Percentiles rank a stretch among this genome's conserved stretches.
phyloP scores from a whole-genome alignment of 306 rosid species.

The Hippophae rhamnoides region DNA sequence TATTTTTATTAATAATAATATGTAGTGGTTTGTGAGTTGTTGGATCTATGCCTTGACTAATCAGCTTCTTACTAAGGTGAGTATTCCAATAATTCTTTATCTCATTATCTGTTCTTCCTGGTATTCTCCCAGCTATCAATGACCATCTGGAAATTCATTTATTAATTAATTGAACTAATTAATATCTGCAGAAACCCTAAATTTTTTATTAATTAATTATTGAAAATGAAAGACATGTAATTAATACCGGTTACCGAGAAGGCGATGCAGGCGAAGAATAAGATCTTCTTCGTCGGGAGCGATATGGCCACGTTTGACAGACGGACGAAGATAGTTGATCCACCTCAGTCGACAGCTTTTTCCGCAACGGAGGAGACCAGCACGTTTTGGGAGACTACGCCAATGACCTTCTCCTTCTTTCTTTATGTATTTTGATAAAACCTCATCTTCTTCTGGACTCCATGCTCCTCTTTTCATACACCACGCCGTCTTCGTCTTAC shows the following conservation, averaged over 20 bases:
- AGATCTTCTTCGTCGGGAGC: constrained; percentile 10
- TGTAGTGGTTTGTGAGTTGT: background rate
- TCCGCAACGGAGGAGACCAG: constrained; percentile 2
- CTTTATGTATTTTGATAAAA: background rate
- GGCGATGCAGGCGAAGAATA: constrained; percentile 2
- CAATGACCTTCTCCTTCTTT: constrained; percentile 6
- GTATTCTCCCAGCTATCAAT: constrained; percentile 6
- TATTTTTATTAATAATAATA: background rate
- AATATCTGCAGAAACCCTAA: background rate
- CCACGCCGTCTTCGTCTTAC: background rate
- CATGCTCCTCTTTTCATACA: constrained; percentile 6
- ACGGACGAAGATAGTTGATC: constrained; percentile 2
- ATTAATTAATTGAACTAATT: background rate
- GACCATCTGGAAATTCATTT: background rate
- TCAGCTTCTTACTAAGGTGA: constrained; percentile 4
- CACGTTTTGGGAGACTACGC: background rate
- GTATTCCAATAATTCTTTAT: constrained; percentile 3
- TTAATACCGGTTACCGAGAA: constrained; percentile 1
- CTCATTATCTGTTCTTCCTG: constrained; percentile 1
- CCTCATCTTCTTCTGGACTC: constrained; percentile 2
- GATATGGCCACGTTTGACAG: background rate
- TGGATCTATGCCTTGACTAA: constrained; percentile 5
- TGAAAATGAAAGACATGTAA: background rate
- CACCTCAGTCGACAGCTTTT: constrained; percentile 9
- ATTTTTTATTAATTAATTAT: no score